These are phyloP conservation scores for Mixia osmundae DNA, from an alignment of 1,284 basidiomycete genomes.

Conservation along the genomic window DNA sequence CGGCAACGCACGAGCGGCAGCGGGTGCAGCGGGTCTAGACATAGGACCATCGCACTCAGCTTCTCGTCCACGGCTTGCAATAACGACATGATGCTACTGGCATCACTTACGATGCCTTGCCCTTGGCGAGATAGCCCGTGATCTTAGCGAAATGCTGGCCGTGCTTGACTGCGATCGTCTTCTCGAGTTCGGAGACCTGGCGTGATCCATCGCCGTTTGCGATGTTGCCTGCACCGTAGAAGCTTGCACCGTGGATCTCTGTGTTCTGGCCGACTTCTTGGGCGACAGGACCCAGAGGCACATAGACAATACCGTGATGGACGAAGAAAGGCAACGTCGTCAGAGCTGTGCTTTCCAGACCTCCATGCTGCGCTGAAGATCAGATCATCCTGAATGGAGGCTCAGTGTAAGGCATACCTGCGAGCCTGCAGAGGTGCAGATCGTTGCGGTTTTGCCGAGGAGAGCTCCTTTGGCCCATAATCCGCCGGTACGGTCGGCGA, in stretches of 20 bases:
- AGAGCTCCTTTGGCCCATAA: constrained; percentile 46
- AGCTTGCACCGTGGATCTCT: constrained; percentile 45
- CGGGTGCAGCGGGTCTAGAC: too few species aligned
- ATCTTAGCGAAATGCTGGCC: constrained; percentile 30
- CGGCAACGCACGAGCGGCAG: too few species aligned
- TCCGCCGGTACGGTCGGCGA: too few species aligned
- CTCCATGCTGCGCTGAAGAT: too few species aligned
- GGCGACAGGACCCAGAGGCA: not conserved
- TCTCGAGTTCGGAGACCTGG: constrained; percentile 36
- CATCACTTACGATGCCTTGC: too few species aligned
- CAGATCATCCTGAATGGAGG: too few species aligned
- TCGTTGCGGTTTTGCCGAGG: constrained; percentile 44
- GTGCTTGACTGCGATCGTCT: constrained; percentile 39
- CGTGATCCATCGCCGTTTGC: constrained; percentile 37
- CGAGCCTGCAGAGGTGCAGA: not conserved
- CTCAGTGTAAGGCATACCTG: too few species aligned
- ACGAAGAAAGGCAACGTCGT: constrained; percentile 4
- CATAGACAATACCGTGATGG: constrained; percentile 4
- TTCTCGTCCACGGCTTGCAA: too few species aligned
- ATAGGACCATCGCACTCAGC: too few species aligned
- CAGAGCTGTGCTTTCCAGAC: constrained; percentile 1
- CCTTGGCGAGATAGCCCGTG: too few species aligned
- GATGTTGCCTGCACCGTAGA: constrained; percentile 35
- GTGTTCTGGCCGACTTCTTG: constrained; percentile 33
- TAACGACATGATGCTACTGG: too few species aligned